Evolutionary conservation across 371 early-diverging fungal species (phyloP).

Genomic region (Mucor plumbeus): DNA sequence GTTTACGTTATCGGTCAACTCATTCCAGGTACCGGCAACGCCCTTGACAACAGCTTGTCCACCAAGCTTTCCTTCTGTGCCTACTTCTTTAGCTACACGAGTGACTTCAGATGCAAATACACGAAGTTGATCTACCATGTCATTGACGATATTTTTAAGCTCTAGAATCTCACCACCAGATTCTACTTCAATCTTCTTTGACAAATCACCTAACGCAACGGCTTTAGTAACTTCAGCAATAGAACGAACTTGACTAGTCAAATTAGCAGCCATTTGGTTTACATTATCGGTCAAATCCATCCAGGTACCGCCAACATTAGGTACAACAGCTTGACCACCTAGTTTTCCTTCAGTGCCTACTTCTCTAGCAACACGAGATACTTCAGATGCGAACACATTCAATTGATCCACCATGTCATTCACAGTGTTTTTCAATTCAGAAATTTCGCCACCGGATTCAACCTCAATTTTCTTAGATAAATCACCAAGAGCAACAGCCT

Average conservation of each 20-base stretch:
- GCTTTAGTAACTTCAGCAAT: constrained; percentile 39
- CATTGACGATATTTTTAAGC: constrained; percentile 34
- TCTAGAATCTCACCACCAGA: constrained; percentile 36
- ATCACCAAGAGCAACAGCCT: constrained; percentile 39
- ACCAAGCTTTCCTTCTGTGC: constrained; percentile 54
- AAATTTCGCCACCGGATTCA: constrained; percentile 40
- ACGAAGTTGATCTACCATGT: constrained; percentile 36
- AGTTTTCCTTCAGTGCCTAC: constrained; percentile 45
- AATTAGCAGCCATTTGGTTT: constrained; percentile 39
- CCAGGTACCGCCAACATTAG: constrained; percentile 48
- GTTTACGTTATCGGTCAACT: constrained; percentile 42
- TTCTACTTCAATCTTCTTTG: constrained; percentile 38
- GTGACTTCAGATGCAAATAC: constrained; percentile 54
- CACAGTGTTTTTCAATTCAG: constrained; percentile 38
- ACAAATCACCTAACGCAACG: constrained; percentile 38
- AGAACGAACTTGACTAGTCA: constrained; percentile 35
- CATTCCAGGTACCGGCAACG: constrained; percentile 27
- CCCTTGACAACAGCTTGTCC: constrained; percentile 52
- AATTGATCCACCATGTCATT: constrained; percentile 48
- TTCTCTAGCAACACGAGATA: constrained; percentile 46
- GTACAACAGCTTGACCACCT: constrained; percentile 50
- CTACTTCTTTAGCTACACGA: constrained; percentile 40
- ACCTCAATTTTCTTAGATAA: constrained; percentile 40
- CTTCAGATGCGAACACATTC: constrained; percentile 44
- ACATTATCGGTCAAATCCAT: constrained; percentile 47